phyloP scores from a whole-genome alignment of 2,329 filamentous ascomycete species.

The Paradendryphiella salina region DNA sequence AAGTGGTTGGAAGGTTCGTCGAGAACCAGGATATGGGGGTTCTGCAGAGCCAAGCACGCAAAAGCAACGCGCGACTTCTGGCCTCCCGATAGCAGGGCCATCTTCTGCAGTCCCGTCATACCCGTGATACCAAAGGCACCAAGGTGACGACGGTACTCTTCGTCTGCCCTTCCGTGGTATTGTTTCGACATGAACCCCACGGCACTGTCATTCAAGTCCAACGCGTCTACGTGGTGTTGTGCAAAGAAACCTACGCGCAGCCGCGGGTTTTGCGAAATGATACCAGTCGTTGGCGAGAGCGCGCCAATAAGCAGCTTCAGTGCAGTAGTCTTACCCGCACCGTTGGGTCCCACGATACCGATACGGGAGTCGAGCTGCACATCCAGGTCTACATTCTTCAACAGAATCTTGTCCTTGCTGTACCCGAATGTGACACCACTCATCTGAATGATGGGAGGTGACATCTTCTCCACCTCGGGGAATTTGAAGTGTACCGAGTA shows the following conservation, averaged over 20 bases:
- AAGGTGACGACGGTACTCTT: slow-evolving; percentile 93
- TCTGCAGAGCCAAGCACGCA: slow-evolving; percentile 89
- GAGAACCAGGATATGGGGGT: slow-evolving; percentile 95
- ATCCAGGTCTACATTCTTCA: slow-evolving; percentile 87
- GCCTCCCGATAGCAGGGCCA: slow-evolving; percentile 90
- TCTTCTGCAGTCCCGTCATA: slow-evolving; percentile 95
- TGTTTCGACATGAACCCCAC: slow-evolving; percentile 95
- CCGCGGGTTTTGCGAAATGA: slow-evolving; percentile 86
- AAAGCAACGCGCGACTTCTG: slow-evolving; percentile 99
- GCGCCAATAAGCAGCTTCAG: slow-evolving; percentile 94
- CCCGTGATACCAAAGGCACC: slow-evolving; percentile 86
- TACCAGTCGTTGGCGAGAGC: slow-evolving; percentile 72
- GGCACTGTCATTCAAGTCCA: slow-evolving; percentile 85
- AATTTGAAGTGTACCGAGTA: slow-evolving; percentile 98
- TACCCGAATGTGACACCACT: slow-evolving; percentile 90
- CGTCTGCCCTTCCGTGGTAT: slow-evolving; percentile 88
- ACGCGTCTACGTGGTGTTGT: slow-evolving; percentile 95
- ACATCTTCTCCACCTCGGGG: slow-evolving; percentile 95
- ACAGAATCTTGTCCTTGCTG: slow-evolving; percentile 72
- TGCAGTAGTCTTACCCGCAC: slow-evolving; percentile 98
- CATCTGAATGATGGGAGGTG: slow-evolving; percentile 98
- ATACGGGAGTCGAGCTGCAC: slow-evolving; percentile 98
- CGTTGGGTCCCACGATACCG: slow-evolving; percentile 98
- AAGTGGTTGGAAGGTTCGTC: slow-evolving; percentile 99
- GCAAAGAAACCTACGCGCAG: slow-evolving; percentile 95